phyloP scores from a whole-genome alignment of 139 green algal species.

The Mesostigma viride region DNA sequence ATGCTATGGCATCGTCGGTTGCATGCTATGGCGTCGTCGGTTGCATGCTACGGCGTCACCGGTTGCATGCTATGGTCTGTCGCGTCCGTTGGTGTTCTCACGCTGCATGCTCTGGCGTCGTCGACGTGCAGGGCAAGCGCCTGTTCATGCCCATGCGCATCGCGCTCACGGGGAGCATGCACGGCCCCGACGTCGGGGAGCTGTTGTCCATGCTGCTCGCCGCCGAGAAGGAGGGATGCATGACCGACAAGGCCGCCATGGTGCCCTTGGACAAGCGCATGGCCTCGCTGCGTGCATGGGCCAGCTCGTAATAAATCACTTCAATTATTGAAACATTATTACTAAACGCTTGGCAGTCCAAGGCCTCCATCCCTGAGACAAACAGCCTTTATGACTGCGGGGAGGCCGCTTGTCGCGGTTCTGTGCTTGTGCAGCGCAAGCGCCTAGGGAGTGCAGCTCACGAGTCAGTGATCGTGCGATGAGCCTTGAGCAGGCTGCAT shows the following conservation, averaged over 20 bases:
- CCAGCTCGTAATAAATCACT: neutral
- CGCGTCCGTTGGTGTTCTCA: too few species aligned
- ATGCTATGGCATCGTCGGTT: too few species aligned
- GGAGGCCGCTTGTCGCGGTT: too few species aligned
- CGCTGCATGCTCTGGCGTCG: too few species aligned
- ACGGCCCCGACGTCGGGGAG: slow-evolving; percentile 77
- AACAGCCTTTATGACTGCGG: neutral
- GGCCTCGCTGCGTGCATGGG: slow-evolving; percentile 32
- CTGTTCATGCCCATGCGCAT: slow-evolving; percentile 96
- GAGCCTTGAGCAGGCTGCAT: too few species aligned
- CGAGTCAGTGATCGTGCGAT: too few species aligned
- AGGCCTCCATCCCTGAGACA: neutral
- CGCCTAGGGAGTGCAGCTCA: too few species aligned
- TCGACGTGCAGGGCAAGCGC: slow-evolving; percentile 70
- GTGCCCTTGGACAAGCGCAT: slow-evolving; percentile 53
- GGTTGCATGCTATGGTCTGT: too few species aligned
- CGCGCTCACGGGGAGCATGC: slow-evolving; percentile 69
- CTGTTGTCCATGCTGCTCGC: slow-evolving; percentile 57
- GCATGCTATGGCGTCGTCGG: too few species aligned
- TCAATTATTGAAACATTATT: neutral
- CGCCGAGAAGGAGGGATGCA: slow-evolving; percentile 42
- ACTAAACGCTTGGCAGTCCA: neutral
- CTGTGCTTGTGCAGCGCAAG: too few species aligned
- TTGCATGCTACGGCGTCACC: too few species aligned
- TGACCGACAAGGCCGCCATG: slow-evolving; percentile 40